Evolutionary conservation across 306 rosid species (phyloP).

Genomic region (Rubus parviflorus): DNA sequence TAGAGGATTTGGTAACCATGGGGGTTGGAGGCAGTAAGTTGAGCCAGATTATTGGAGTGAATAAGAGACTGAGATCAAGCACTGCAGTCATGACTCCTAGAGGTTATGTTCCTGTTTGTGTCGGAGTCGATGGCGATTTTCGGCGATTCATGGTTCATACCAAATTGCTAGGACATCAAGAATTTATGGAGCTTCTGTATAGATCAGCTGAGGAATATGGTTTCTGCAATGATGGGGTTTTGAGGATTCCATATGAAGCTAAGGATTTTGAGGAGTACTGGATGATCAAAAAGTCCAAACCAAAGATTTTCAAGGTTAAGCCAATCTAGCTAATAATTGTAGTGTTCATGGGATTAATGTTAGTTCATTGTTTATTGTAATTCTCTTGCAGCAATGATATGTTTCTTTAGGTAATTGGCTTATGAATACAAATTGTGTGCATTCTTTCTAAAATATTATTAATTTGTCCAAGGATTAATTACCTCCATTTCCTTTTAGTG

Average conservation of each 20-base stretch:
- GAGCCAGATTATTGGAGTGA: slow-evolving; percentile 25
- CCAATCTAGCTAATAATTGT: background rate
- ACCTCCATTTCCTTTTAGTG: background rate
- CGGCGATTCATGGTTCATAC: slow-evolving; percentile 42
- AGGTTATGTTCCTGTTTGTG: slow-evolving; percentile 61
- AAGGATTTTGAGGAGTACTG: slow-evolving; percentile 47
- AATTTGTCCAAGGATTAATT: background rate
- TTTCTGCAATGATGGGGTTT: slow-evolving; percentile 45
- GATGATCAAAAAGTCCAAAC: slow-evolving; percentile 37
- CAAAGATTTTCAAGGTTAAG: slow-evolving; percentile 29
- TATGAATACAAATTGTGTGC: background rate
- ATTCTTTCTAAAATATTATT: background rate
- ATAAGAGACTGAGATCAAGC: slow-evolving; percentile 16
- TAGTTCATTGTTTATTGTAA: background rate
- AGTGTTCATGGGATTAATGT: background rate
- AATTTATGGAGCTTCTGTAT: slow-evolving; percentile 41
- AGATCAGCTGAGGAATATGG: slow-evolving; percentile 48
- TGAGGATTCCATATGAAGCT: slow-evolving; percentile 50
- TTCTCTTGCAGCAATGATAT: background rate
- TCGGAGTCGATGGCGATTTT: slow-evolving; percentile 38
- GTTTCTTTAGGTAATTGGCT: slow-evolving; percentile 1
- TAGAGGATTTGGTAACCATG: slow-evolving; percentile 22
- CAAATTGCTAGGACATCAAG: slow-evolving; percentile 30
- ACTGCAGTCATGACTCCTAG: slow-evolving; percentile 16
- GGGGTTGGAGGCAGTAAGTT: slow-evolving; percentile 42